phyloP scores from a whole-genome alignment of 441 rosid species.

The Omphalea diandra region DNA sequence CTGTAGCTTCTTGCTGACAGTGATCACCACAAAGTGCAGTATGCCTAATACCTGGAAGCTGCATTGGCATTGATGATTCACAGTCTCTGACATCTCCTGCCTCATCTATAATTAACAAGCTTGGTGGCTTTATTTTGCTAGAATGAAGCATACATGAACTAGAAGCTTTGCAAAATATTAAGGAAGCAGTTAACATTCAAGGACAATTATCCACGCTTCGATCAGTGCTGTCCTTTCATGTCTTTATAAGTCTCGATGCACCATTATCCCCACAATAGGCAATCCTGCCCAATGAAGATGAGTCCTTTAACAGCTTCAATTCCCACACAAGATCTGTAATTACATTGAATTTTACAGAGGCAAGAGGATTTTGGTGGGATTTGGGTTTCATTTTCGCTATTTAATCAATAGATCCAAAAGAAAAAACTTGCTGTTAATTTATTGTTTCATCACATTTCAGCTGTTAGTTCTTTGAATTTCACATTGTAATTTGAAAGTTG shows the following conservation, averaged over 20 bases:
- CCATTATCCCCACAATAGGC: constrained; percentile 39
- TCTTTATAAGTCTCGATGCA: constrained; percentile 28
- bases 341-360: constrained; percentile 26
- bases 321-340: constrained; percentile 36
- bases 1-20: constrained; percentile 36
- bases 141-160: constrained; percentile 33
- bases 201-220: constrained; percentile 29
- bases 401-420: too few relatives aligned
- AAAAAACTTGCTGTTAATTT: too few relatives aligned
- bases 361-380: too few relatives aligned
- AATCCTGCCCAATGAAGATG: constrained; percentile 35
- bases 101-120: constrained; percentile 46
- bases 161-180: constrained; percentile 45
- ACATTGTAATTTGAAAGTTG: too few relatives aligned
- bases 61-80: constrained; percentile 45
- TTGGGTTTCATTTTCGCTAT: too few relatives aligned
- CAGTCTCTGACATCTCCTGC: constrained; percentile 51
- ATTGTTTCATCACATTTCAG: too few relatives aligned
- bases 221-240: constrained; percentile 36
- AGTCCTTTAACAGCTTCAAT: constrained; percentile 38
- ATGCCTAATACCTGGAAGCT: constrained; percentile 35
- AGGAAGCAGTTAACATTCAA: constrained; percentile 13
- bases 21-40: constrained; percentile 47
- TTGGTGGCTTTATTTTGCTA: constrained; percentile 24
- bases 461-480: too few relatives aligned